phyloP scores from a whole-genome alignment of 176 grass and related monocot species.

The Thalia dealbata region DNA sequence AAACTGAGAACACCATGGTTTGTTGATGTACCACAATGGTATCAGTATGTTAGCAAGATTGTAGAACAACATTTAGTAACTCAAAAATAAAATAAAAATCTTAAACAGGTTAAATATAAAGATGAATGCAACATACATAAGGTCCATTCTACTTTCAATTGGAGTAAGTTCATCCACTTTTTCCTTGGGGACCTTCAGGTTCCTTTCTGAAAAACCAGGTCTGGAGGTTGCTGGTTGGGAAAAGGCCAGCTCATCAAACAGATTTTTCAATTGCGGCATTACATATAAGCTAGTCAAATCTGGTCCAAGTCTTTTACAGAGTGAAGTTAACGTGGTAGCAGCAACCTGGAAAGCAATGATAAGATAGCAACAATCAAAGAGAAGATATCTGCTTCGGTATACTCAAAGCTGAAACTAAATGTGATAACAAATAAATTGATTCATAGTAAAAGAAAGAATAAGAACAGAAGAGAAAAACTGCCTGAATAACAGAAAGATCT shows the following conservation, averaged over 20 bases:
- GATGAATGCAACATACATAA: slow-evolving; percentile 51
- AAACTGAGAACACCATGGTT: slow-evolving; percentile 20
- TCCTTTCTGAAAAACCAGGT: slow-evolving; percentile 29
- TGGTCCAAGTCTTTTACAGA: slow-evolving; percentile 75
- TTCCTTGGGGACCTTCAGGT: slow-evolving; percentile 34
- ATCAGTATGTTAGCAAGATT: neutral
- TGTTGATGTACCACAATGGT: neutral
- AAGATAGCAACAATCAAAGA: slow-evolving; percentile 16
- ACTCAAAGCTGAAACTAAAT: neutral
- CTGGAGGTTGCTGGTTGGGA: slow-evolving; percentile 32
- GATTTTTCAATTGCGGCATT: slow-evolving; percentile 60
- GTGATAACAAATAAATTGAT: neutral
- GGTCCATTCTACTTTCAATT: slow-evolving; percentile 67
- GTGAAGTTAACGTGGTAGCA: slow-evolving; percentile 41
- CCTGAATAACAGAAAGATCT: slow-evolving; percentile 71
- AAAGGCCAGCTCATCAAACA: slow-evolving; percentile 87
- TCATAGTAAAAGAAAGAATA: neutral
- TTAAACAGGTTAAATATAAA: slow-evolving; percentile 2
- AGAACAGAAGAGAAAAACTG: slow-evolving; percentile 15
- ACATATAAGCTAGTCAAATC: slow-evolving; percentile 46
- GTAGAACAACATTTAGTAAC: neutral
- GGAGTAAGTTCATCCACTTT: slow-evolving; percentile 32
- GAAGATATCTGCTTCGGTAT: neutral
- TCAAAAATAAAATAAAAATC: neutral
- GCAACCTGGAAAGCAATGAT: slow-evolving; percentile 53